Conservation (phyloP, 768 basidiomycete genomes). For the Agaricus subrufescens region DNA sequence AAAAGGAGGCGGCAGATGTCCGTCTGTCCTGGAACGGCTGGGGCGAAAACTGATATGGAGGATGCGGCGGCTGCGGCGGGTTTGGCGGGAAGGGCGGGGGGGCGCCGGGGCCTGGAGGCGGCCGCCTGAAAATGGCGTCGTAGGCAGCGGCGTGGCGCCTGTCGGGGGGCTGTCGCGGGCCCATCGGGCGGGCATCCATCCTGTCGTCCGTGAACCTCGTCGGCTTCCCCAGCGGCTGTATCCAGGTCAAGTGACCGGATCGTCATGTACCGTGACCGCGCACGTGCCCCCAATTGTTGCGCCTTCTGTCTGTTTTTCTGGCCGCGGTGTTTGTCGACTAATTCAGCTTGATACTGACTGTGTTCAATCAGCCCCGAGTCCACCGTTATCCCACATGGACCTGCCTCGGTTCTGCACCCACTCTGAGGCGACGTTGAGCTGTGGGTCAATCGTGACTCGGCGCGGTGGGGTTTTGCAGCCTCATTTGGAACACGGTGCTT, state of each 20-base stretch:
- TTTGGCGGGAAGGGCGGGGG: slow-evolving; percentile 23
- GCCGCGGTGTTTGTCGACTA: too few relatives aligned
- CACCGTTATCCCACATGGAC: too few relatives aligned
- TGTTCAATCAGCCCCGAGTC: too few relatives aligned
- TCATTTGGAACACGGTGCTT: too few relatives aligned
- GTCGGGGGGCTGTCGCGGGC: slow-evolving; percentile 57
- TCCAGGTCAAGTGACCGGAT: slow-evolving; percentile 1
- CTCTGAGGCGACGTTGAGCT: too few relatives aligned
- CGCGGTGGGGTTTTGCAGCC: too few relatives aligned
- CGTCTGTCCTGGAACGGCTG: slow-evolving; percentile 37
- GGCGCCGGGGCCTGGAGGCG: slow-evolving; percentile 51
- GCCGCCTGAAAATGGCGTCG: slow-evolving; percentile 84
- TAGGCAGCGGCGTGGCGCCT: slow-evolving; percentile 80
- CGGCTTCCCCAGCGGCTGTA: background rate
- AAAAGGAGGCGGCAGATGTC: slow-evolving; percentile 38
- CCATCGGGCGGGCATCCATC: slow-evolving; percentile 46
- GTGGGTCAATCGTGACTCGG: too few relatives aligned
- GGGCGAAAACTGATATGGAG: slow-evolving; percentile 17
- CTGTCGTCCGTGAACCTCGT: slow-evolving; percentile 11
- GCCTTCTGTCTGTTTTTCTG: too few relatives aligned
- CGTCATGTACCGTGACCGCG: too few relatives aligned
- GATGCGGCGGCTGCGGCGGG: slow-evolving; percentile 15
- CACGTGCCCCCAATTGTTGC: too few relatives aligned
- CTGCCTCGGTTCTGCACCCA: too few relatives aligned
- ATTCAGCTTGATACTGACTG: too few relatives aligned